Conservation (phyloP, 1,139 yeast genomes). For the Magnusiomyces ingens region DNA sequence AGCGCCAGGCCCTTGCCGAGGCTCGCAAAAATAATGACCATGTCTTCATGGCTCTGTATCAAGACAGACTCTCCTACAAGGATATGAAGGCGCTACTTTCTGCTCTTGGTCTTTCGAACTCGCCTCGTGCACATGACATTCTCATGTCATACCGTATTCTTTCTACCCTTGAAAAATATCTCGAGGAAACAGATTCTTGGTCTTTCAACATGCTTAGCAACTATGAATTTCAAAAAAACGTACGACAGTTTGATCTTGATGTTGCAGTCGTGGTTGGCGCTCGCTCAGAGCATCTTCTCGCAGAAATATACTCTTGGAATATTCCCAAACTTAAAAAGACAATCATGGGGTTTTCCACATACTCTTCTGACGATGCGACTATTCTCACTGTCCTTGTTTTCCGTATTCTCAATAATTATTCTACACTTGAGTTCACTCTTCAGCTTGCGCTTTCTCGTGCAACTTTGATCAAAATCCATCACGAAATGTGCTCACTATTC, state of each 20-base stretch:
- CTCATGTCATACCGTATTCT: conserved; percentile 28
- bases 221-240: conserved; percentile 27
- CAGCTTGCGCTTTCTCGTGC: conserved; percentile 32
- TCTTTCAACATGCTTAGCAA: conserved; percentile 25
- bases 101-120: conserved; percentile 22
- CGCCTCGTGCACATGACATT: conserved; percentile 26
- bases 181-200: conserved; percentile 30
- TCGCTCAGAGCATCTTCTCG: conserved; percentile 26
- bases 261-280: conserved; percentile 30
- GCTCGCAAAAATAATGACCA: conserved; percentile 22
- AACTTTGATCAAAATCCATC: conserved; percentile 32
- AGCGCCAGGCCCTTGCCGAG: conserved; percentile 4
- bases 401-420: conserved; percentile 27
- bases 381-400: conserved; percentile 31
- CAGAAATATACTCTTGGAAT: conserved; percentile 30
- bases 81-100: conserved; percentile 26
- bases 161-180: conserved; percentile 24
- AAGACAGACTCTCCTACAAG: conserved; percentile 19
- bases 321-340: conserved; percentile 29
- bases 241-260: conserved; percentile 31
- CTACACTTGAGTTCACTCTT: conserved; percentile 29
- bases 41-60: conserved; percentile 25
- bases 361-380: conserved; percentile 30
- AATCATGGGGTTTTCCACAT: conserved; percentile 22
- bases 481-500: conserved; percentile 28